phyloP scores from a whole-genome alignment of 345 rosid genomes.

The Hirschfeldia incana region DNA sequence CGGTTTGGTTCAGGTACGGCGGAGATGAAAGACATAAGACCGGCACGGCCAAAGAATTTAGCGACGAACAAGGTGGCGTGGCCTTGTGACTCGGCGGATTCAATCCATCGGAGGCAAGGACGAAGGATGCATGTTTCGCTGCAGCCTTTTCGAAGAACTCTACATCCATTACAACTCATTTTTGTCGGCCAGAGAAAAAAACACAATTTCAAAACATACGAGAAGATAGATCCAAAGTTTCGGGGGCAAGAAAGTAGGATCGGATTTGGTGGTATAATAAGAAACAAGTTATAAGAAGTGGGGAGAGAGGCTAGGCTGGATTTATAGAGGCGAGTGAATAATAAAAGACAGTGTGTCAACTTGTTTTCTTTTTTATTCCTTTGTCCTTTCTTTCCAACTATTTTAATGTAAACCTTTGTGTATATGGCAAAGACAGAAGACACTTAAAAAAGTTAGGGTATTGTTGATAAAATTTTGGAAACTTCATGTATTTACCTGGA shows the following conservation, averaged over 20 bases:
- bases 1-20: constrained; percentile 83
- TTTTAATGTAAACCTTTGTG: not conserved
- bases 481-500: not conserved
- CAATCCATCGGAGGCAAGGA: constrained; percentile 92
- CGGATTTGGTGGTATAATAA: constrained; percentile 7
- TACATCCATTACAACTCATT: constrained; percentile 95
- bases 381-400: constrained; percentile 27
- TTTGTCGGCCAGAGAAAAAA: not conserved
- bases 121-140: constrained; percentile 90
- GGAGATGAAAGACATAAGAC: constrained; percentile 94
- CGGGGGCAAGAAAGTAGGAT: not conserved
- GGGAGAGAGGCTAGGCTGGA: constrained; percentile 22
- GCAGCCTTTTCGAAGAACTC: constrained; percentile 93
- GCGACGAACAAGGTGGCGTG: constrained; percentile 95
- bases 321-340: constrained; percentile 37
- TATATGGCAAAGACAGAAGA: not conserved
- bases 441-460: not conserved
- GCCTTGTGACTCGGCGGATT: constrained; percentile 85
- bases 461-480: not conserved
- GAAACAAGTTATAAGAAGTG: constrained; percentile 13
- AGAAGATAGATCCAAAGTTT: constrained; percentile 5
- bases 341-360: constrained; percentile 37
- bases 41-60: constrained; percentile 98
- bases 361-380: constrained; percentile 35
- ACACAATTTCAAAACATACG: not conserved